A percentile compares a stretch with the other conserved stretches of the same genome.
Conservation (phyloP, 2,329 filamentous ascomycete genomes). For the Cercospora berteroae region DNA sequence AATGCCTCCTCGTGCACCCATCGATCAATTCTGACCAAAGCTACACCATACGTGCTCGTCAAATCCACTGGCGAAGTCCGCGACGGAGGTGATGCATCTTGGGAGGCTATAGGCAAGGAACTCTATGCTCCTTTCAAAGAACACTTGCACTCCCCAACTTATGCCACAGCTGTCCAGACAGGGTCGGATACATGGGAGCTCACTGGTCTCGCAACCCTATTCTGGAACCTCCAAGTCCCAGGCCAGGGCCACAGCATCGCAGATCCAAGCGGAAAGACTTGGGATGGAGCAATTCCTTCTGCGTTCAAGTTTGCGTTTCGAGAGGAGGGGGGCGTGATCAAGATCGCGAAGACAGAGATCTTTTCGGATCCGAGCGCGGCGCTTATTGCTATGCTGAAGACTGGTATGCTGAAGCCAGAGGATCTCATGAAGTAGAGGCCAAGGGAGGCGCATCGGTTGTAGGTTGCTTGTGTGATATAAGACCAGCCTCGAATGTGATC, state of each 20-base stretch:
- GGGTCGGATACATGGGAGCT: constrained; percentile 29
- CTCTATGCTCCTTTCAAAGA: constrained; percentile 30
- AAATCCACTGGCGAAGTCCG: constrained; percentile 26
- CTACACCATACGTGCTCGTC: background rate
- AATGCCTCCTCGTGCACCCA: background rate
- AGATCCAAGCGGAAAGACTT: constrained; percentile 27
- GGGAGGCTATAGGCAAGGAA: constrained; percentile 21
- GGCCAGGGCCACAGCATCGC: constrained; percentile 21
- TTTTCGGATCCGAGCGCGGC: constrained; percentile 25
- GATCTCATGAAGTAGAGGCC: constrained; percentile 13
- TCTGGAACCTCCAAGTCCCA: constrained; percentile 25
- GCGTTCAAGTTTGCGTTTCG: constrained; percentile 31
- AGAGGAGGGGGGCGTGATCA: constrained; percentile 22
- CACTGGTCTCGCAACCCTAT: constrained; percentile 28
- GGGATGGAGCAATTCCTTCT: constrained; percentile 29
- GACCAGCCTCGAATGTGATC: background rate
- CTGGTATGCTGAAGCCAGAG: constrained; percentile 29
- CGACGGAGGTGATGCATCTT: constrained; percentile 26
- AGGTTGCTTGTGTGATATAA: background rate
- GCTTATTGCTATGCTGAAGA: constrained; percentile 25
- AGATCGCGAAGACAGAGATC: constrained; percentile 21
- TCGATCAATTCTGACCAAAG: constrained; percentile 2
- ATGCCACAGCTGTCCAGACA: constrained; percentile 25
- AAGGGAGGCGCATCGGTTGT: background rate
- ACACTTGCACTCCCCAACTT: constrained; percentile 27